A percentile compares a stretch with the other conserved stretches of the same genome.
These are phyloP conservation scores for Ascochyta pisi DNA, from an alignment of 2,329 filamentous ascomycete genomes.

Conservation along the genomic window DNA sequence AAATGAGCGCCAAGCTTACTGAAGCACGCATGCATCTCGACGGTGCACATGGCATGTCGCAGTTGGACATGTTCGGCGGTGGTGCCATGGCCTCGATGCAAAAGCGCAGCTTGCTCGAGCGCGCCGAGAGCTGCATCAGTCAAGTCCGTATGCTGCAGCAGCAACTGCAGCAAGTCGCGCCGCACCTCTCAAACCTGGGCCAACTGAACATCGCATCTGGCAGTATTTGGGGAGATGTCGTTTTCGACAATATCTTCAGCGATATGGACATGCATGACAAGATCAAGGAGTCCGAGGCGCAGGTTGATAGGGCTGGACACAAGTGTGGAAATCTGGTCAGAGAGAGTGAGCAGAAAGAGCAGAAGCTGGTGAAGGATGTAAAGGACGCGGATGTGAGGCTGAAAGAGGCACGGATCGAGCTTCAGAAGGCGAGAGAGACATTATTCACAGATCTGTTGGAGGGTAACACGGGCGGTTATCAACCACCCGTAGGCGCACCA, in stretches of 20 bases:
- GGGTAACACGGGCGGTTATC: constrained; percentile 9
- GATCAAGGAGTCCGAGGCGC: constrained; percentile 54
- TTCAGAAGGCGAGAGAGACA: constrained; percentile 56
- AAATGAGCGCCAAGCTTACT: constrained; percentile 30
- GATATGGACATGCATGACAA: constrained; percentile 62
- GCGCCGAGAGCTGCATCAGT: constrained; percentile 54
- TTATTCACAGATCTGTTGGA: constrained; percentile 49
- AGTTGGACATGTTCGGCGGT: constrained; percentile 60
- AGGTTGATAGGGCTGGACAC: constrained; percentile 34
- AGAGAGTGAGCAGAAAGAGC: constrained; percentile 39
- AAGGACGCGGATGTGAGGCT: constrained; percentile 43
- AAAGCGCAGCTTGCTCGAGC: constrained; percentile 60
- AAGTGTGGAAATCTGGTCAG: constrained; percentile 45
- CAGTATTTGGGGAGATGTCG: constrained; percentile 57
- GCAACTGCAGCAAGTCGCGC: constrained; percentile 53
- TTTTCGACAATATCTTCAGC: constrained; percentile 64
- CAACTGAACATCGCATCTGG: constrained; percentile 55
- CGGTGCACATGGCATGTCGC: constrained; percentile 32
- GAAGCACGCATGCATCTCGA: constrained; percentile 32
- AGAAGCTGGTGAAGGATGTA: constrained; percentile 30
- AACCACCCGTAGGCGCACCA: constrained; percentile 2
- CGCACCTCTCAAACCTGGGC: constrained; percentile 49
- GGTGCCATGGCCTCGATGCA: constrained; percentile 59
- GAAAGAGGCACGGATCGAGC: constrained; percentile 38
- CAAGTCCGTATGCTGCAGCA: constrained; percentile 49